Conservation (phyloP, 768 basidiomycete species). For the Lactifluus rugatus region DNA sequence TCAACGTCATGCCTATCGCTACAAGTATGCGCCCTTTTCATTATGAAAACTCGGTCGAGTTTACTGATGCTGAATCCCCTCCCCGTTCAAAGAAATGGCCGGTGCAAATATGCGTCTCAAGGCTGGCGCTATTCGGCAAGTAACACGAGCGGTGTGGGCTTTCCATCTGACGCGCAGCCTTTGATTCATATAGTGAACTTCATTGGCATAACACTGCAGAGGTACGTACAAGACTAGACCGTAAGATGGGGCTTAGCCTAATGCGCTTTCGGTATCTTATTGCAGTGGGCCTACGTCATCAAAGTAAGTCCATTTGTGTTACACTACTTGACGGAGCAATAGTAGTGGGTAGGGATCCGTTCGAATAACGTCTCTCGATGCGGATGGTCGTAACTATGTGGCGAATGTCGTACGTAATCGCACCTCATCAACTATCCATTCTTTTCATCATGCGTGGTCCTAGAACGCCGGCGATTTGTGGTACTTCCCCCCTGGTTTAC, state of each 20-base stretch:
- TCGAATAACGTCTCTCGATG: constrained; percentile 13
- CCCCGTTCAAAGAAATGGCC: constrained; percentile 18
- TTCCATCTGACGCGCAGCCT: neutral
- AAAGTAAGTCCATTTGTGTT: constrained; percentile 19
- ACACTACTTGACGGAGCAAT: neutral
- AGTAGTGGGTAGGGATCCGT: constrained; percentile 9
- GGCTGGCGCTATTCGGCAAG: constrained; percentile 25
- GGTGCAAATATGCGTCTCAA: constrained; percentile 29
- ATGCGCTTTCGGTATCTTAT: neutral
- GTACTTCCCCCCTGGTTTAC: constrained; percentile 32
- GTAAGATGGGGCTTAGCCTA: no score
- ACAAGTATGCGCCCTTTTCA: constrained; percentile 26
- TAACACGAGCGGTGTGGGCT: neutral
- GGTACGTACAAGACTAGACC: constrained; percentile 4
- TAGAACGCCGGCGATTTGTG: constrained; percentile 16
- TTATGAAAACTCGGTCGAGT: neutral
- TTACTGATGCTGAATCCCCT: neutral
- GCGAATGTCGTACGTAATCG: constrained; percentile 10
- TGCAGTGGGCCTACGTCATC: constrained; percentile 28
- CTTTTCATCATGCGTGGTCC: neutral
- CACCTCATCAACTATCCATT: neutral
- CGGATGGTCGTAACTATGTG: constrained; percentile 14
- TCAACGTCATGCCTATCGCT: constrained; percentile 40
- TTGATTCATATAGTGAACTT: constrained; percentile 22
- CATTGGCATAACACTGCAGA: constrained; percentile 30